These are phyloP conservation scores for Tricholomella constricta DNA, from an alignment of 768 basidiomycete genomes.

Conservation along the genomic window DNA sequence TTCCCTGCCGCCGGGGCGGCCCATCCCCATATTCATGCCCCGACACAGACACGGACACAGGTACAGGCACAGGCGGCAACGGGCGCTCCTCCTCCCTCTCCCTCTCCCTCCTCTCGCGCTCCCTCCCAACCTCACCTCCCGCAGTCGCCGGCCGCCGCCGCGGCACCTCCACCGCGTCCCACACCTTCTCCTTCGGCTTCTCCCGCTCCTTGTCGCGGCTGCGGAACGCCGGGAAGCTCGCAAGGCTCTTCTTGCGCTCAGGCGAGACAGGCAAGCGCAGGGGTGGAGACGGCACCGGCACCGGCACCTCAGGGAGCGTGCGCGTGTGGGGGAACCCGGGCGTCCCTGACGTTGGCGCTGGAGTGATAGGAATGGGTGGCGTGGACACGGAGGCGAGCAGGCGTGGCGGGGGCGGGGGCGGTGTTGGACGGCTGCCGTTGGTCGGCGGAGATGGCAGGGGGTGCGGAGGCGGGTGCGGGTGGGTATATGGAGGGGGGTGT, in stretches of 20 bases:
- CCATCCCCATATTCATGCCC: not conserved
- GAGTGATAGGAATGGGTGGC: not conserved
- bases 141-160: conserved; percentile 42
- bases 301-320: conserved; percentile 2
- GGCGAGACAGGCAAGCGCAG: not conserved
- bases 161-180: conserved; percentile 1
- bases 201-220: conserved; percentile 13
- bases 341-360: not conserved
- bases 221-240: conserved; percentile 3
- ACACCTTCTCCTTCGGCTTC: not conserved
- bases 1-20: not conserved
- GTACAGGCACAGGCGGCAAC: conserved; percentile 8
- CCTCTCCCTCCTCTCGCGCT: conserved; percentile 9
- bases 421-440: conserved; percentile 9
- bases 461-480: conserved; percentile 18
- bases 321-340: not conserved
- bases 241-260: conserved; percentile 15
- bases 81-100: conserved; percentile 14
- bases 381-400: conserved; percentile 14
- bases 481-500: not conserved
- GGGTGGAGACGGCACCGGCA: not conserved
- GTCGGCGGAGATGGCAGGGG: conserved; percentile 14
- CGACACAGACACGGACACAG: not conserved
- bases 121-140: conserved; percentile 20
- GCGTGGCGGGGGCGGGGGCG: conserved; percentile 13